Evolutionary conservation across 805 yeast species (phyloP), one percentile per base, ranked within the genome.

Genomic region (Yamadazyma ubonensis): DNA sequence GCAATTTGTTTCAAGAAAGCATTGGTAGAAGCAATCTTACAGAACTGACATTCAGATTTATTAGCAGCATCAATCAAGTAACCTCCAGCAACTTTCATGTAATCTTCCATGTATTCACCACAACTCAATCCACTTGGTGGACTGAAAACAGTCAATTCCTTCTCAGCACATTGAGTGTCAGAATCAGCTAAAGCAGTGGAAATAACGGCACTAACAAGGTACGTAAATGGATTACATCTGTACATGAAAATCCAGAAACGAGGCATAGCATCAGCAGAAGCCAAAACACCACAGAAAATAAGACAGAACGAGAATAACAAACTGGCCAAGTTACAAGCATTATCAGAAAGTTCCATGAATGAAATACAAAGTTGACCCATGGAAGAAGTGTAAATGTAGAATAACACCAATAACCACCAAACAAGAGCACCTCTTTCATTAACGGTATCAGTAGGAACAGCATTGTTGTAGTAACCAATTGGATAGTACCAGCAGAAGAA

Each of bases 221-320:
- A 84, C 1, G 88, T 80, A 48, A 82, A 65, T 11, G 93, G 45
- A 79, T 75, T 71, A 12, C 70, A 75, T 55, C 89, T 70, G 70
- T 83, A 85, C 87, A 85, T 80, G 71, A 83, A 84, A 29, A 74
- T 67, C 90, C 91, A 78, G 61, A 54, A 69, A 36, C 53, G 52
- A 14, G 59, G 65, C 53, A 53, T 66, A 47, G 72, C 76, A 55
- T 45, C 50, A 4, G 50, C 61, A 11, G 55, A 53, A 12, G 62
- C 64, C 36, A 63, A 52, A 14, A 61, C 66, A 52, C 68, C 68
- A 58, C 67, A 59, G 55, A 61, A 61, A 29, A 53, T 59, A 52
- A 63, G 53, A 54, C 66, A 61, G 53, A 61, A 48, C 11, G 65
- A 54, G 43, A 61, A 61, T 37, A 59, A 45, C 38, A 61, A 32